Evolutionary conservation across 495 filamentous ascomycete genomes (phyloP), one percentile per base, ranked within the genome.

Genomic region (Xylaria intraflava): DNA sequence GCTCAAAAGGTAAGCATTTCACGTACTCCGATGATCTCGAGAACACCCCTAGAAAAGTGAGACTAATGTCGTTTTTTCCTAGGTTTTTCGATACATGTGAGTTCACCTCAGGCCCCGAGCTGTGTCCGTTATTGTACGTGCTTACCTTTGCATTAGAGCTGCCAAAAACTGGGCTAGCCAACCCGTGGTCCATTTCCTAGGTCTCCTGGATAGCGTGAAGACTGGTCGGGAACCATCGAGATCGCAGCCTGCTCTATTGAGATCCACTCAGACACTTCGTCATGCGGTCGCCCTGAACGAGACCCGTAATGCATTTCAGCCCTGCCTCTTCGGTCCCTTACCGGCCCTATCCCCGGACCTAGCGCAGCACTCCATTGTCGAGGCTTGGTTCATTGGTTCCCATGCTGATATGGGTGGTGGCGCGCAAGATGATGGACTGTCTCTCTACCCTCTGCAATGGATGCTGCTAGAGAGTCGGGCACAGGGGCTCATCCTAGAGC

Each of bases 391-490:
- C 29, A 49, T 49, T 1, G 52, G 52, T 14, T 49, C 52, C 16
- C 52, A 55, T 23, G 52, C 45, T 24, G 52, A 55, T 27, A 55
- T 57, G 6, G 46, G 48, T 14, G 55, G 55, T 6, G 55, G 55
- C 6, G 48, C 64, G 6, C 60, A 53, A 41, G 60, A 61, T n/a
- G 65, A 65, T 47, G 67, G 67, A 12, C 53, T 69, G 8, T 61
- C 62, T 29, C 59, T 69, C 10, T 69, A 69, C 43, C 66, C 67
- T 9, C 52, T 69, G 20, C 67, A 69, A 52, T 69, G 67, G 67
- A 68, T 69, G 65, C 43, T 69, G 26, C 35, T 65, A 19, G 66
- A 69, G 51, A 64, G 64, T 45, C 44, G 52, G n/a, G 14, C 46
- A 2, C 52, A 49, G 29, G 52, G 52, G 10, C 38, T 55, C 14